phyloP scores from a whole-genome alignment of 306 rosid genomes.

The Mimosa bimucronata region DNA sequence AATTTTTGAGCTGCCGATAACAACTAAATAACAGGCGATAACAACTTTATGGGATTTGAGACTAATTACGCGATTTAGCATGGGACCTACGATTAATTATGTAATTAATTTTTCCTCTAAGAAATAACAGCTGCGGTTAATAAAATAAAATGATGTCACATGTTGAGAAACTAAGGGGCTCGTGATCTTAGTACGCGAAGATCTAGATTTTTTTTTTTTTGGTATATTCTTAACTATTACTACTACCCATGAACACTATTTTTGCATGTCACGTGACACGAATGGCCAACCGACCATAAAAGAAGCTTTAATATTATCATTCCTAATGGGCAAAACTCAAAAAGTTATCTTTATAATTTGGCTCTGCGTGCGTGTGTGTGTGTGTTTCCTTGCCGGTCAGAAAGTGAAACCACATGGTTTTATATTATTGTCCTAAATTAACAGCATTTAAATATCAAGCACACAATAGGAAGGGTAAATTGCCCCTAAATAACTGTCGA shows the following conservation, averaged over 20 bases:
- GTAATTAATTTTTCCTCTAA: no score
- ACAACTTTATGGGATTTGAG: no score
- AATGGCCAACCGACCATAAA: neutral
- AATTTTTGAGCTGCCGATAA: no score
- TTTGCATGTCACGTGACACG: slow-evolving; percentile 15
- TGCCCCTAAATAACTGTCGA: no score
- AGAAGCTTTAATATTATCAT: neutral
- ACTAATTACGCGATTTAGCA: no score
- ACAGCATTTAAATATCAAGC: neutral
- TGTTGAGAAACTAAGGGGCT: slow-evolving; percentile 14
- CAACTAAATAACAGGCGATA: no score
- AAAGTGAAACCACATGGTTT: neutral
- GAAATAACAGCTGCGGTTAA: neutral
- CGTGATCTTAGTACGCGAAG: neutral
- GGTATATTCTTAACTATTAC: neutral
- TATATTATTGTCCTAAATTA: neutral
- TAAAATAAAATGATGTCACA: slow-evolving; percentile 4
- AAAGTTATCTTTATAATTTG: neutral
- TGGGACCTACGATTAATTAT: no score
- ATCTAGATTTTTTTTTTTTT: neutral
- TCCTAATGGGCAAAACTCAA: neutral
- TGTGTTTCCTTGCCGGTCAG: neutral
- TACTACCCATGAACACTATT: neutral
- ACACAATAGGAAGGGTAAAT: neutral
- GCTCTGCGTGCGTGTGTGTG: neutral